These are phyloP conservation scores for Botrytis squamosa DNA, from an alignment of 2,329 filamentous ascomycete genomes.

Conservation along the genomic window DNA sequence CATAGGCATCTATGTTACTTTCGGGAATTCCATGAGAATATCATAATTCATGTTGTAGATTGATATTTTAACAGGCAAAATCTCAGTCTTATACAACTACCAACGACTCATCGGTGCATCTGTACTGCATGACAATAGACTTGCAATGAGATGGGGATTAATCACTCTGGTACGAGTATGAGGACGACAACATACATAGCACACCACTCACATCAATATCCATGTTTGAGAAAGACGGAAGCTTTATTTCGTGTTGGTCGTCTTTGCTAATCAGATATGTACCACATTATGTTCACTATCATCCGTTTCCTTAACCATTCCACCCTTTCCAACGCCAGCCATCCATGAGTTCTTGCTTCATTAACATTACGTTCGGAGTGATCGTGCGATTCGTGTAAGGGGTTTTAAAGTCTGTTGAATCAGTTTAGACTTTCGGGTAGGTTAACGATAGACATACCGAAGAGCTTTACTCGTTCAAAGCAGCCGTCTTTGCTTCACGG, in stretches of 20 bases:
- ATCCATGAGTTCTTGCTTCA: background rate
- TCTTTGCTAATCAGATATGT: constrained; percentile 13
- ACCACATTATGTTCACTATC: background rate
- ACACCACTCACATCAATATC: background rate
- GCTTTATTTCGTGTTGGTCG: background rate
- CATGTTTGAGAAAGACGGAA: background rate
- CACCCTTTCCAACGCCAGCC: constrained; percentile 11
- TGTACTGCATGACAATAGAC: background rate
- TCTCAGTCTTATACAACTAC: background rate
- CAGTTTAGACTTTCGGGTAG: background rate
- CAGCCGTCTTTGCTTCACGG: constrained; percentile 47
- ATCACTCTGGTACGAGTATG: background rate
- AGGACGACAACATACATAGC: background rate
- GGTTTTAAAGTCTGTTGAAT: constrained; percentile 7
- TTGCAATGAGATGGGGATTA: background rate
- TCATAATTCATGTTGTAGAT: background rate
- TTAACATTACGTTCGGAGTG: constrained; percentile 1
- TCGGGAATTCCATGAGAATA: no score
- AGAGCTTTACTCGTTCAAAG: constrained; percentile 26
- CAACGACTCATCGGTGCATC: background rate
- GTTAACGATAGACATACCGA: constrained; percentile 28
- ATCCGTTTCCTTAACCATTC: background rate
- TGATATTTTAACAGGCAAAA: background rate
- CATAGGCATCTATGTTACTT: background rate
- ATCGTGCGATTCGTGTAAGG: background rate